Conservation (phyloP, 306 rosid genomes). For the Lotus japonicus region DNA sequence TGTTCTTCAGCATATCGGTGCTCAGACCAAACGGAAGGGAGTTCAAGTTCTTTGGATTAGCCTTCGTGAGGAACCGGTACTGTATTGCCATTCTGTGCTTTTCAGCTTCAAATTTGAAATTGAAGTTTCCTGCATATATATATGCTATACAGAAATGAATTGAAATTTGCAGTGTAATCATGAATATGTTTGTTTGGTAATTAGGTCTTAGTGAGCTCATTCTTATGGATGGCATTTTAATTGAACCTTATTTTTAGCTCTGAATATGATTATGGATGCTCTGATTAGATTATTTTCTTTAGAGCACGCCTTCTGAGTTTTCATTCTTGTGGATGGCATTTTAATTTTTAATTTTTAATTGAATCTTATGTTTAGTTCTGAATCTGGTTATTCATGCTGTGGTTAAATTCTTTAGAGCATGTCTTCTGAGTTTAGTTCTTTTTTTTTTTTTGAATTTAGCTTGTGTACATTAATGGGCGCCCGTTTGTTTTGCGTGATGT, state of each 20-base stretch:
- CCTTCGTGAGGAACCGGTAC: slow-evolving; percentile 93
- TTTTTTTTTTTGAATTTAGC: slow-evolving; percentile 40
- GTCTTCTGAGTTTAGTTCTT: not conserved
- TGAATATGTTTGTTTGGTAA: not conserved
- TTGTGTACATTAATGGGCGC: slow-evolving; percentile 82
- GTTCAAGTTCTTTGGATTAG: slow-evolving; percentile 72
- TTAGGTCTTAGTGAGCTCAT: not conserved
- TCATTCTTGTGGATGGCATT: too few relatives aligned
- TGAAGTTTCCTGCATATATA: not conserved
- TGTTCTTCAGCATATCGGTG: slow-evolving; percentile 74
- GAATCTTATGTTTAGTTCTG: not conserved
- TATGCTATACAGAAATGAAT: not conserved
- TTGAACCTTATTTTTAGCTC: not conserved
- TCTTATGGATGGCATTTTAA: not conserved
- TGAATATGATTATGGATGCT: too few relatives aligned
- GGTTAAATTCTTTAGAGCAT: not conserved
- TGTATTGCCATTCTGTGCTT: not conserved
- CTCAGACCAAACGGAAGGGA: slow-evolving; percentile 39
- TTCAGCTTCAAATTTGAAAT: not conserved
- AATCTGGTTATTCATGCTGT: not conserved
- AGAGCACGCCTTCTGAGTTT: too few relatives aligned
- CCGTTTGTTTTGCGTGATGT: slow-evolving; percentile 92
- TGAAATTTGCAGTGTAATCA: not conserved
- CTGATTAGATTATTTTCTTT: too few relatives aligned
- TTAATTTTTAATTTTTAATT: not conserved